A percentile compares a stretch with the other conserved stretches of the same genome.
These are phyloP conservation scores for Guyanaporus albipodus DNA, from an alignment of 768 basidiomycete genomes.

Conservation along the genomic window DNA sequence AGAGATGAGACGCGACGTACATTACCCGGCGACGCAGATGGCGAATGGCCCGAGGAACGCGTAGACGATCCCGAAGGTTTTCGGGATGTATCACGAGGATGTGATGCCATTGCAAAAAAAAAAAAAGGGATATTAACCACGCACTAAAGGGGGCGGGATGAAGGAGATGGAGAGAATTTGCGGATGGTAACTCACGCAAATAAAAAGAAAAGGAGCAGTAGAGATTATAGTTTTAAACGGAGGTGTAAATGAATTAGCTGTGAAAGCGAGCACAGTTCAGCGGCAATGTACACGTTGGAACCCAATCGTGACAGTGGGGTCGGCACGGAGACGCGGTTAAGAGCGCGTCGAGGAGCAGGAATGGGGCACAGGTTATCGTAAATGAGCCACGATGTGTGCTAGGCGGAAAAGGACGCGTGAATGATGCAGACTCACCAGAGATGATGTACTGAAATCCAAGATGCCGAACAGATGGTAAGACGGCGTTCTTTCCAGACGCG, in stretches of 20 bases:
- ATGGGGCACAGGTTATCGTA: constrained; percentile 28
- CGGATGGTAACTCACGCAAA: constrained; percentile 25
- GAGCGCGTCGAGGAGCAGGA: constrained; percentile 26
- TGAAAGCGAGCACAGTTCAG: constrained; percentile 23
- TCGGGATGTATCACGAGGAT: constrained; percentile 45
- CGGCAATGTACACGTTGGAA: constrained; percentile 23
- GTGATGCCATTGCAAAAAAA: constrained; percentile 31
- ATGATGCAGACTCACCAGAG: constrained; percentile 31
- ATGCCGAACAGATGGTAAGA: constrained; percentile 14
- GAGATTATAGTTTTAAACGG: constrained; percentile 33
- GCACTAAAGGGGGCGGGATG: constrained; percentile 22
- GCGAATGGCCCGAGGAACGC: constrained; percentile 60
- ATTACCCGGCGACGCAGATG: constrained; percentile 54
- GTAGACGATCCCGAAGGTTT: constrained; percentile 71
- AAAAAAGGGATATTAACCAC: constrained; percentile 27
- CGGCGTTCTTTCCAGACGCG: constrained; percentile 17
- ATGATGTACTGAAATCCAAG: constrained; percentile 30
- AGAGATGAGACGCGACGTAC: constrained; percentile 36
- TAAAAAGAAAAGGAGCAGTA: constrained; percentile 25
- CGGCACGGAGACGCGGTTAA: constrained; percentile 32
- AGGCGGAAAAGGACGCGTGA: constrained; percentile 29
- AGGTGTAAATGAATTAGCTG: constrained; percentile 36
- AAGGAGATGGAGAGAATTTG: constrained; percentile 9
- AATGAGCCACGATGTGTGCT: constrained; percentile 29
- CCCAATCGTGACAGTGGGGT: constrained; percentile 11